Base-by-base conservation (phyloP, 345 rosid species). In the Linum tenue region DNA sequence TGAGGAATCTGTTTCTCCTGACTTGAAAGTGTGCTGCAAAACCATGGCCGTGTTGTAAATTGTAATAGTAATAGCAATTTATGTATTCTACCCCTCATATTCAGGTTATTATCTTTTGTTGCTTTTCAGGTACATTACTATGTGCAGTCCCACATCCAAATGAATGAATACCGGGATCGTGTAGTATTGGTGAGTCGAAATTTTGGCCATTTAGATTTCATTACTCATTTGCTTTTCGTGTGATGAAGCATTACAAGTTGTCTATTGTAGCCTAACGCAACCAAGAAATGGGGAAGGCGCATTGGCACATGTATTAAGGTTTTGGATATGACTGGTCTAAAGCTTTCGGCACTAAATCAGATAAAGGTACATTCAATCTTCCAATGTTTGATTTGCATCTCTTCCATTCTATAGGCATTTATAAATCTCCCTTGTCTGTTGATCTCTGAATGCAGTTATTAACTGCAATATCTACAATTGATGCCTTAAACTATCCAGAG, bases 91-190 rank as follows among this genome's bases (percentile, higher is more conserved):
- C 37, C 11, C 17, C 17, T 59, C 51, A 56, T 39, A 7, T 63
- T 65, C 7, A 67, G 38, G 12, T 51, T 60, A 59, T 7, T 58
- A 37, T 35, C 17, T 55, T 37, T 55, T 63, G 57, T 68, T 73
- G 57, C 53, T 58, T 22, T 70, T 39, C 75, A 94, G 99, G 95
- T 84, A 70, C 77, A 94, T 67, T 85, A 83, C 78, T 94, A 94
- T 81, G 80, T 85, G 39, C 56, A 43, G 44, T 59, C 67, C 60
- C 56, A 62, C 64, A 62, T 62, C 50, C 64, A 62, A 38, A 62
- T 62, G 64, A 62, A 62, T 9, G 64, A 62, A 39, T 62, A 62
- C 50, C 40, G 64, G 17, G 64, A 62, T 39, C 64, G 64, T 39
- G 50, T 62, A 38, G 50, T 62, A 12, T 15, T 62, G 64, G 64